Evolutionary conservation across 352 stramenopile genomes (phyloP), one percentile per base, ranked within the genome.

Genomic region (Pythium myriotylum): DNA sequence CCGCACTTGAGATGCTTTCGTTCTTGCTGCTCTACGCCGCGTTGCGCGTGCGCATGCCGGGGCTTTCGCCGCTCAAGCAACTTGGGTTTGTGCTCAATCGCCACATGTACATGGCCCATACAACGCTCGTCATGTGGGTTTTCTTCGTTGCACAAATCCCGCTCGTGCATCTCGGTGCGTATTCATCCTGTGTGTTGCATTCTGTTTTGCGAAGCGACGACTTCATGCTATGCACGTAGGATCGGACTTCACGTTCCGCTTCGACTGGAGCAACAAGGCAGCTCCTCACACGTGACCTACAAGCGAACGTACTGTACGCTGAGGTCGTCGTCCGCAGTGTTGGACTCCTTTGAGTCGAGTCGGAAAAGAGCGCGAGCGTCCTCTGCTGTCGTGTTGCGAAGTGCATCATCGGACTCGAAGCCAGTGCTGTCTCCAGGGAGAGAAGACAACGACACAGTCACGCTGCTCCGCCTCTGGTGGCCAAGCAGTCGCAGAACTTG

Each of bases 401-500:
- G 10, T 35, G 29, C 29, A 10, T n/a, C n/a, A n/a, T 35, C 29
- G 5, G 29, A 35, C 29, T 35, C 29, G 29, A 35, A 35, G 17
- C 13, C n/a, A 16, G 10, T 17, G 10, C 26, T 43, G 7, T 35
- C 43, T 7, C 19, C 19, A n/a, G 45, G 20, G n/a, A 51, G 2
- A 22, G 39, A 45, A 7, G 41, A 48, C 17, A 26, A 39, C 9
- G 47, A 35, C 39, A 10, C 54, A 35, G 7, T 33, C 49, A 1
- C 54, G 55, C 29, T 26, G 64, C 48, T 16, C 54, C 49, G 48
- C 60, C 50, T 24, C 46, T 56, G 24, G 49, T 53, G 7, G 61
- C 57, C 48, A 26, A 72, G 47, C 16, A 72, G 51, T 6, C 19
- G 10, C 5, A 72, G 33, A 43, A 72, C 58, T 24, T 72, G 64